Base-by-base conservation (phyloP, 176 grass and related monocot species). In the Musa itinerans region DNA sequence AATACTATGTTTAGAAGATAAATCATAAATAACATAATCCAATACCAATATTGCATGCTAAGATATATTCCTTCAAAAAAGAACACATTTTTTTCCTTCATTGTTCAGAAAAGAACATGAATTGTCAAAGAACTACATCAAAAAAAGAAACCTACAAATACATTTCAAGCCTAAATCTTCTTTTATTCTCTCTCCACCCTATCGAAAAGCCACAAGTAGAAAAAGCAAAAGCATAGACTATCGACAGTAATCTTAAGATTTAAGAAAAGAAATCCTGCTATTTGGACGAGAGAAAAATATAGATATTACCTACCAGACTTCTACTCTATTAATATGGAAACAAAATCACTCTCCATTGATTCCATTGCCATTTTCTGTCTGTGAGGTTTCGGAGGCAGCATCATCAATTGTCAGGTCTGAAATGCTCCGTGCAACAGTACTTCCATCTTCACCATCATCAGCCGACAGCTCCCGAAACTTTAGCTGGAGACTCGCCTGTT, bases 391-490 rank as follows among this genome's bases (percentile, higher is more conserved):
- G 17, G 80, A 93, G 80, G 72, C 75, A 17, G 84, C 80, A 80
- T 91, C 94, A 72, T 91, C 86, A 57, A 59, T 69, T 11, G 75
- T 79, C 57, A 88, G 74, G 73, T 79, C 87, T 53, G 85, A 88
- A 53, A 86, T 64, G 78, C 65, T 67, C 23, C 87, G 84, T 63
- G 79, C 82, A 54, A 84, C 66, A 50, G 71, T 80, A 69, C 73
- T 86, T 66, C 75, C 83, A 68, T 90, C 87, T 75, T 86, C 87
- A 23, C 78, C 72, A 73, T 71, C 68, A 48, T 9, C 57, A 62
- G 57, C 48, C 50, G 71, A 55, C 54, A 25, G 10, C 20, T 55
- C 23, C 34, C 0, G 71, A 55, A 74, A 27, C 53, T 29, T 83
- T 77, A 76, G 82, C 86, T 9, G 82, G 82, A 84, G 2, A 16